Percentiles rank a stretch among this genome's conserved stretches.
phyloP scores from a whole-genome alignment of 352 stramenopile genomes.

The Phytophthora ohioensis region DNA sequence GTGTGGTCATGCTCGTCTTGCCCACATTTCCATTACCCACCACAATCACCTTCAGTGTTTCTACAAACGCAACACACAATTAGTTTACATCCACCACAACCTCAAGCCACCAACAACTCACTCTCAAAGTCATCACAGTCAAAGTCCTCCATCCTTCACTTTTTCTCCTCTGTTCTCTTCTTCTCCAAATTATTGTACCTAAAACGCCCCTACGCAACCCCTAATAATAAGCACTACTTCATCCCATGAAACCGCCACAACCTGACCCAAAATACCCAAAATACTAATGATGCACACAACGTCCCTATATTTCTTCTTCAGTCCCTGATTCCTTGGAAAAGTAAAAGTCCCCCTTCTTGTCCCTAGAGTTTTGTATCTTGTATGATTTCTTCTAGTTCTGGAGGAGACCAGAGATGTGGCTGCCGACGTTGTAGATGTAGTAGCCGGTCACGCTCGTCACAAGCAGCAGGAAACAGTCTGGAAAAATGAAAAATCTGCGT shows the following conservation, averaged over 20 bases:
- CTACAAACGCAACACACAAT: constrained; percentile 27
- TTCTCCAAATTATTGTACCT: background rate
- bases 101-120: constrained; percentile 26
- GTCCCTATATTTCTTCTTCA: no score
- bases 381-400: constrained; percentile 33
- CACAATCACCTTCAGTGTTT: constrained; percentile 86
- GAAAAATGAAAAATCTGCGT: constrained; percentile 1
- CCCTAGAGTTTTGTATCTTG: constrained; percentile 19
- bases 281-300: background rate
- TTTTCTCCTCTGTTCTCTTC: background rate
- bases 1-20: constrained; percentile 86
- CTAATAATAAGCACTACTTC: constrained; percentile 17
- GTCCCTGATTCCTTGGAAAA: background rate
- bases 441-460: constrained; percentile 78
- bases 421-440: constrained; percentile 78
- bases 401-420: constrained; percentile 57
- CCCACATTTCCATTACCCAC: constrained; percentile 87
- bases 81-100: constrained; percentile 6
- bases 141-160: constrained; percentile 50
- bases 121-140: constrained; percentile 83
- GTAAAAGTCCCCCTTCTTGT: background rate
- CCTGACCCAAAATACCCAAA: background rate
- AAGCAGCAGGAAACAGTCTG: constrained; percentile 78
- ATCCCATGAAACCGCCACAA: background rate
- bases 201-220: background rate